Evolutionary conservation across 306 rosid genomes (phyloP).

Genomic region (Quercus parvula): DNA sequence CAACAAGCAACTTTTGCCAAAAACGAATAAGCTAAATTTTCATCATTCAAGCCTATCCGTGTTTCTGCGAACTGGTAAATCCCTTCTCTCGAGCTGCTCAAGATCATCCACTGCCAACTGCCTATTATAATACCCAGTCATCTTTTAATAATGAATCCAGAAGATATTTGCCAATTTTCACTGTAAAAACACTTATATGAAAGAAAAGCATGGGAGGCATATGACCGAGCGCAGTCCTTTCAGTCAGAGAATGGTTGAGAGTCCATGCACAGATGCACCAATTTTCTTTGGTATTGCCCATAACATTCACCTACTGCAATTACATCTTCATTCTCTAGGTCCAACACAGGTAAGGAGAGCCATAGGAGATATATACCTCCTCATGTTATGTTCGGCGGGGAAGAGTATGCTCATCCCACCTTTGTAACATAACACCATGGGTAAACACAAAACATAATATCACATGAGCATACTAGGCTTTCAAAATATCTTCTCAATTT

Average conservation of each 20-base stretch:
- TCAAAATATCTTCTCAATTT: constrained; percentile 12
- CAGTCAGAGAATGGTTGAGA: constrained; percentile 67
- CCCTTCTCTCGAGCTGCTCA: constrained; percentile 8
- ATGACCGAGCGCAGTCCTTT: constrained; percentile 14
- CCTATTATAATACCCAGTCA: background rate
- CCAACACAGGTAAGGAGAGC: constrained; percentile 48
- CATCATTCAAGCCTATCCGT: background rate
- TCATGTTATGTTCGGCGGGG: constrained; percentile 70
- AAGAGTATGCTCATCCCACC: constrained; percentile 85
- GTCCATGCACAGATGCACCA: constrained; percentile 97
- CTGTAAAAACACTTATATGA: background rate
- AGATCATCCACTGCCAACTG: constrained; percentile 8
- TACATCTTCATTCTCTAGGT: constrained; percentile 79
- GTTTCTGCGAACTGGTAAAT: background rate
- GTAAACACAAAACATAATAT: constrained; percentile 27
- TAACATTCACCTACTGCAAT: constrained; percentile 73
- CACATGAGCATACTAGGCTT: constrained; percentile 13
- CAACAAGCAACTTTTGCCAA: background rate
- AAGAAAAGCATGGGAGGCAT: constrained; percentile 7
- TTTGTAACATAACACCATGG: constrained; percentile 69
- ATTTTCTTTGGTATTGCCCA: constrained; percentile 79
- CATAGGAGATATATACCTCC: constrained; percentile 51
- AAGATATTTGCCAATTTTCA: background rate
- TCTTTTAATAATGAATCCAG: no score
- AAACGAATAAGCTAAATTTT: constrained; percentile 9